These are phyloP conservation scores for Lactifluus hygrophoroides DNA, from an alignment of 768 basidiomycete species.

Conservation along the genomic window DNA sequence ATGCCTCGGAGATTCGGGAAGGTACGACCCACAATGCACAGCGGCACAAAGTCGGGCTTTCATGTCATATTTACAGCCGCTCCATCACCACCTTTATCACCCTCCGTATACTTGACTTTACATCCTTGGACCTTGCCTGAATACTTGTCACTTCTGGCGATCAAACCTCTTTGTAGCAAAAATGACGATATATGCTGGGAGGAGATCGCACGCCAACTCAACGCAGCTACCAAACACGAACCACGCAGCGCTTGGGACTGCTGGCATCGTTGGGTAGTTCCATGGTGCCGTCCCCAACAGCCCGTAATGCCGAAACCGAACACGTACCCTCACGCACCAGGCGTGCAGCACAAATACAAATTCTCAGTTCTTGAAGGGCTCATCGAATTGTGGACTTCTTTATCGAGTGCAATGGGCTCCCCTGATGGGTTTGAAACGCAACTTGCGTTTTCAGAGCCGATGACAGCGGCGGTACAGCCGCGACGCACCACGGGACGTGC, in stretches of 20 bases:
- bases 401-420: not conserved
- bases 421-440: not conserved
- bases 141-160: constrained; percentile 16
- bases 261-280: constrained; percentile 21
- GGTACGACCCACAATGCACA: not conserved
- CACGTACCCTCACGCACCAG: constrained; percentile 16
- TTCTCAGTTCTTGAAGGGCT: constrained; percentile 9
- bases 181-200: constrained; percentile 13
- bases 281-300: constrained; percentile 10
- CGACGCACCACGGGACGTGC: not conserved
- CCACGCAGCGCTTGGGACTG: constrained; percentile 19
- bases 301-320: not conserved
- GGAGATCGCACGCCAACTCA: constrained; percentile 9
- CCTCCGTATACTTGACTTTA: constrained; percentile 11
- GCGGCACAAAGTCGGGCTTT: not conserved
- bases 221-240: not conserved
- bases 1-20: not conserved
- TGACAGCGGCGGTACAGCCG: not conserved
- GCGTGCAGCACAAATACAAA: constrained; percentile 18
- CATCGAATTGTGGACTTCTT: constrained; percentile 11
- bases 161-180: not conserved
- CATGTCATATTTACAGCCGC: not conserved
- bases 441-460: not conserved
- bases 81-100: constrained; percentile 14
- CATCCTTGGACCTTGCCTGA: constrained; percentile 18